Evolutionary conservation across 805 yeast species (phyloP), one percentile per base, ranked within the genome.

Genomic region (Candida coleopterorum): DNA sequence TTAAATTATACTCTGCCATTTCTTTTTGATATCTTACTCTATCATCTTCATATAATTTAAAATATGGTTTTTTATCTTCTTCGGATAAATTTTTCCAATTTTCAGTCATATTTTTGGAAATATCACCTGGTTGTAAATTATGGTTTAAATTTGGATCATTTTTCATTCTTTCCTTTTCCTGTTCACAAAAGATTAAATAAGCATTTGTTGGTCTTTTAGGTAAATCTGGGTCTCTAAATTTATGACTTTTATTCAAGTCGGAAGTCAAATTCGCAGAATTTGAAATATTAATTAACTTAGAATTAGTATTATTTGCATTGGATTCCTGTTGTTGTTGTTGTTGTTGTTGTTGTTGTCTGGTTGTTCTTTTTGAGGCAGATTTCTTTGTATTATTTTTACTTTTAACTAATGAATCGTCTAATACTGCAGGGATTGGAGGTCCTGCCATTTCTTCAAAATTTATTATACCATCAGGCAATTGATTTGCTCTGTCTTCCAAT

Each of bases 171-270:
- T 85, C 95, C 58, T 85, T 85, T 52, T 86, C 94, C 62, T 75
- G 63, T 41, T 89, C 97, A 60, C 96, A 89, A 53, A 83, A 88
- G 18, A 86, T 74, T 43, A 86, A 67, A 52, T 88, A 89, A 4
- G 96, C 95, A 57, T 88, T 89, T 3, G 93, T 81, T 5, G 96
- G 96, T 50, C 94, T 71, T 49, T 84, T 86, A 15, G 96, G 97
- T 50, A 82, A 71, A 47, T 79, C 79, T 8, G 96, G 96, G 56
- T 88, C 95, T 49, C 88, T 75, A 8, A 71, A 67, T 34, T 68
- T 67, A 31, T 47, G 64, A 11, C 28, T 15, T 10, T 35, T 35
- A 12, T n/a, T n/a, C n/a, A n/a, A n/a, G n/a, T n/a, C n/a, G n/a
- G 26, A 24, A 20, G 22, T 20, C 9, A 20, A 20, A 20, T 20